Base-by-base conservation (phyloP, 176 grass and related monocot genomes). In the Luzula sylvatica region DNA sequence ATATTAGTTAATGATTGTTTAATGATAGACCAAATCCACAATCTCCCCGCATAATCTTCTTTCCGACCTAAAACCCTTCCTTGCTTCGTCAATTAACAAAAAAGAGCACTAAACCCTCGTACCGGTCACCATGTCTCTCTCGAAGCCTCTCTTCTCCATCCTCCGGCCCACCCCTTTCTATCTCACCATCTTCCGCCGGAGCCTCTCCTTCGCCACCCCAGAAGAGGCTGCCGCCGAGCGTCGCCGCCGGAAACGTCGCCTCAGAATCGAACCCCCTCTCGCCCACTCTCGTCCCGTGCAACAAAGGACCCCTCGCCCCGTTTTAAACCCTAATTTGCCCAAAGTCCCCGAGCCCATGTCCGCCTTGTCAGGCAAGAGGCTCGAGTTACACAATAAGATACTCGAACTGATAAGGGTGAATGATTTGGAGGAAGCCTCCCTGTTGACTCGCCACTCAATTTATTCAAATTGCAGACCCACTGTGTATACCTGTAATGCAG, bases 401-500 rank as follows among this genome's bases (percentile, higher is more conserved):
- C 63, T 95, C 22, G 55, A 66, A 11, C 72, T 95, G 42, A 44
- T 95, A 68, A 80, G 84, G 58, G 73, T 73, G 56, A 79, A 95
- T 50, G 90, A 95, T 61, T 81, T 88, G 38, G 74, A 95, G 74
- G 90, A 95, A 67, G 83, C 90, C 13, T 77, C 83, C 22, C 83
- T 95, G 49, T 70, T 95, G 62, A 82, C 79, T 38, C 76, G 89
- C 51, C 89, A 95, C 38, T 95, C 89, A 62, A 95, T 88, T 76
- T 95, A 95, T 73, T 88, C 89, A 45, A 95, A 95, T 72, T 95
- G 83, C 78, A 77, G 80, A 44, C 83, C 90, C 28, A 95, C 89
- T 28, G 66, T 83, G 41, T 95, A 78, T 70, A 88, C 89, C 52
- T 83, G 76, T 70, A 88, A 95, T 68, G 66, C 90, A 11, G 90